Conservation (phyloP, 169 alveolate species). For the Perkinsus marinus region DNA sequence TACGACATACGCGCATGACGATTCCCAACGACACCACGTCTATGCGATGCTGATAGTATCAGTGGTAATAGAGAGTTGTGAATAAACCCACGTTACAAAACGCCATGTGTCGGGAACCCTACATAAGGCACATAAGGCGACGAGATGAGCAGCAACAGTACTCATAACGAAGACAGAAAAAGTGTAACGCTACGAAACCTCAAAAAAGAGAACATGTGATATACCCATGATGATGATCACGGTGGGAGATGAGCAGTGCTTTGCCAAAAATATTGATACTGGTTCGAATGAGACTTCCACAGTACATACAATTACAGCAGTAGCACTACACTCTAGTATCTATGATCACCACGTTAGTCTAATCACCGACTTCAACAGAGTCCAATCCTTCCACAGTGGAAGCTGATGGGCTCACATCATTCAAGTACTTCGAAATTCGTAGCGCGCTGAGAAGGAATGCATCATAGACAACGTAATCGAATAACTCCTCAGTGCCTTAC, state of each 20-base stretch:
- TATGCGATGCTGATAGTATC: background rate
- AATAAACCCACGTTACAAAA: background rate
- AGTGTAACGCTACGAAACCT: too few relatives aligned
- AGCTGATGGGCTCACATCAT: background rate
- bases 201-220: too few relatives aligned
- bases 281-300: too few relatives aligned
- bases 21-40: background rate
- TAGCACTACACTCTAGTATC: background rate
- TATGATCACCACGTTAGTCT: too few relatives aligned
- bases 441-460: background rate
- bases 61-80: too few relatives aligned
- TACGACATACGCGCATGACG: too few relatives aligned
- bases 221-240: background rate
- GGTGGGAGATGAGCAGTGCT: background rate
- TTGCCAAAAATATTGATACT: too few relatives aligned
- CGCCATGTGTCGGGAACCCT: background rate
- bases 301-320: background rate
- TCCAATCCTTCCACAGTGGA: background rate
- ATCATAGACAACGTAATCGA: too few relatives aligned
- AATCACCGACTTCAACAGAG: background rate
- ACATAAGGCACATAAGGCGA: background rate
- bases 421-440: background rate
- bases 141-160: background rate
- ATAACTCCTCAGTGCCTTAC: too few relatives aligned
- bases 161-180: background rate